Base-by-base conservation (phyloP, 2,329 filamentous ascomycete species). In the Cryphonectria carpinicola region DNA sequence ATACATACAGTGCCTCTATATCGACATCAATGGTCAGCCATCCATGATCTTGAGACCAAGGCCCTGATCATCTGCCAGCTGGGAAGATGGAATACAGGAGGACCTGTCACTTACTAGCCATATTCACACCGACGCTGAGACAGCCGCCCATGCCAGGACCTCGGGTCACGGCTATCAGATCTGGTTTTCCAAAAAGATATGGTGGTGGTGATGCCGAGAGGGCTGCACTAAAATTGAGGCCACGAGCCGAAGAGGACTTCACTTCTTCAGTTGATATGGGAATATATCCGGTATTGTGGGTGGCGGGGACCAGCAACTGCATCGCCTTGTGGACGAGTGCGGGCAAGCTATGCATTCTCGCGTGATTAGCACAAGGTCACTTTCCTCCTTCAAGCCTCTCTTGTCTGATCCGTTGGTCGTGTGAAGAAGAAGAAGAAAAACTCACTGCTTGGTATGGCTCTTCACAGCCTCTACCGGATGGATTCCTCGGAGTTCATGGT, bases 61-160 rank as follows among this genome's bases (percentile, higher is more conserved):
- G n/a, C 32, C 11, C 11, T 32, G n/a, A 19, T 22, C n/a, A 11
- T 28, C 11, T 39, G n/a, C 11, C 8, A 46, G n/a, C 10, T 43
- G 61, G 39, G 14, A 25, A 28, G 28, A 28, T 19, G 13, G 14
- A 11, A n/a, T 1, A 46, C 19, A n/a, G 43, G 11, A 28, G 10
- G 10, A 52, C 17, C 37, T 14, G n/a, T 32, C 43, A 65, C 63
- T 19, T 65, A 65, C 63, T 98, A 25, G 94, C 96, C 32, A 90
- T 91, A 77, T 94, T 90, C 14, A 98, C 80, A 0, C 96, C 96
- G 22, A 91, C 89, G 28, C 89, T 87, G 41, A 99, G 85, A 76
- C 93, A 94, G 6, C 91, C 87, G 41, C 88, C 84, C 93, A 98
- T 97, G 28, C 96, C 96, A 0, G 96, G 96, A 0, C 96, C 96